Evolutionary conservation across 306 rosid genomes (phyloP).

Genomic region (Cicer arietinum): DNA sequence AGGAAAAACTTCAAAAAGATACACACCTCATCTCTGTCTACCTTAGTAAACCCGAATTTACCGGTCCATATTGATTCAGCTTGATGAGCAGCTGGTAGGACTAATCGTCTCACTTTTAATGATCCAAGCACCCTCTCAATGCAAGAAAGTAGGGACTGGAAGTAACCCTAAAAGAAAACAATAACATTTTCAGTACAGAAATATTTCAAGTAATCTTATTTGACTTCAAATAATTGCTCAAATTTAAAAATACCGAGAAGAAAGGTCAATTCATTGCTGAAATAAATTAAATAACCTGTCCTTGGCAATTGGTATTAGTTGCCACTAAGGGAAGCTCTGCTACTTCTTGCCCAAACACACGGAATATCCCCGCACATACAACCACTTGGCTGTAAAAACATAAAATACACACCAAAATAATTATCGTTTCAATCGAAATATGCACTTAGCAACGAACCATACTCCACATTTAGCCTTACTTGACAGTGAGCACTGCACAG

Average conservation of each 20-base stretch:
- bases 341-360: conserved; percentile 75
- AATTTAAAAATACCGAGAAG: not conserved
- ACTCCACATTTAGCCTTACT: conserved; percentile 54
- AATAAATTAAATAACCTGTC: conserved; percentile 59
- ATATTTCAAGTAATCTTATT: not conserved
- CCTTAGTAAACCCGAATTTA: conserved; percentile 68
- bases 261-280: not conserved
- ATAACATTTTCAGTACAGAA: not conserved
- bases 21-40: conserved; percentile 58
- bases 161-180: conserved; percentile 64
- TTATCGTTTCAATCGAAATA: not conserved
- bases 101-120: conserved; percentile 60
- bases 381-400: conserved; percentile 56
- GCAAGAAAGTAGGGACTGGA: conserved; percentile 68
- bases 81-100: conserved; percentile 75
- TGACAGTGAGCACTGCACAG: conserved; percentile 75
- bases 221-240: not conserved
- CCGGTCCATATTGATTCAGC: conserved; percentile 76
- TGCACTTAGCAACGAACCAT: not conserved
- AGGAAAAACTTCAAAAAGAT: not conserved
- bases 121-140: conserved; percentile 63
- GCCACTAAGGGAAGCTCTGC: conserved; percentile 95
- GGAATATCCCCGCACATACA: conserved; percentile 74
- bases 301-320: conserved; percentile 60
- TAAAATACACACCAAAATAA: conserved; percentile 15